A percentile compares a stretch with the other conserved stretches of the same genome.
Evolutionary conservation across 1,284 basidiomycete genomes (phyloP).

Genomic region (Ustilago tritici): DNA sequence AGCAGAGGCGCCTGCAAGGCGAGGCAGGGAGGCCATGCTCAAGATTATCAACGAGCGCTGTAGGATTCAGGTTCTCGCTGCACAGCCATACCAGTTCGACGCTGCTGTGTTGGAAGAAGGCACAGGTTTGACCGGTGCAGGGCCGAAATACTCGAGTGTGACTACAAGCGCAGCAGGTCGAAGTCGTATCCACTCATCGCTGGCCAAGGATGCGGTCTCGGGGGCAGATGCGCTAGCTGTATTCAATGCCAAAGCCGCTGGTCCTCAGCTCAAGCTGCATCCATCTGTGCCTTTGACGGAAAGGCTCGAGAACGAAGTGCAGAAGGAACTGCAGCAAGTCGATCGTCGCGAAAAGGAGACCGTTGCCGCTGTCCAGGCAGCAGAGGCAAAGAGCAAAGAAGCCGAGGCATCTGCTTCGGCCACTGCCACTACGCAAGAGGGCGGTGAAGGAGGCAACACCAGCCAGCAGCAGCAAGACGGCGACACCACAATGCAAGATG

Average conservation of each 20-base stretch:
- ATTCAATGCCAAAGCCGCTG: constrained; percentile 64
- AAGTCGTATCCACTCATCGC: constrained; percentile 41
- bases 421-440: constrained; percentile 8
- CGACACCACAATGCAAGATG: constrained; percentile 49
- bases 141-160: constrained; percentile 52
- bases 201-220: constrained; percentile 55
- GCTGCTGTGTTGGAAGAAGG: constrained; percentile 65
- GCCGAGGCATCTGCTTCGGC: constrained; percentile 22
- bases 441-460: constrained; percentile 6
- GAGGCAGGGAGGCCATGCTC: constrained; percentile 80
- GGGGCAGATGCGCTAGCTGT: constrained; percentile 63
- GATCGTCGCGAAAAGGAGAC: constrained; percentile 49
- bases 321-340: constrained; percentile 59
- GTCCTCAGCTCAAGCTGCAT: constrained; percentile 67
- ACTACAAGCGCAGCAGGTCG: constrained; percentile 25
- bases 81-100: constrained; percentile 62
- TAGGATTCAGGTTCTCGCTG: constrained; percentile 77
- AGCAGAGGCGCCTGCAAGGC: constrained; percentile 69
- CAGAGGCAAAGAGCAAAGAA: constrained; percentile 39
- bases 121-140: constrained; percentile 66
- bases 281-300: constrained; percentile 62
- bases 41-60: constrained; percentile 93
- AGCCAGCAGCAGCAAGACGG: constrained; percentile 35
- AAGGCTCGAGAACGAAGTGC: constrained; percentile 63
- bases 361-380: constrained; percentile 33